Base-by-base conservation (phyloP, 208 protist genomes). In the Crithidia thermophila region DNA sequence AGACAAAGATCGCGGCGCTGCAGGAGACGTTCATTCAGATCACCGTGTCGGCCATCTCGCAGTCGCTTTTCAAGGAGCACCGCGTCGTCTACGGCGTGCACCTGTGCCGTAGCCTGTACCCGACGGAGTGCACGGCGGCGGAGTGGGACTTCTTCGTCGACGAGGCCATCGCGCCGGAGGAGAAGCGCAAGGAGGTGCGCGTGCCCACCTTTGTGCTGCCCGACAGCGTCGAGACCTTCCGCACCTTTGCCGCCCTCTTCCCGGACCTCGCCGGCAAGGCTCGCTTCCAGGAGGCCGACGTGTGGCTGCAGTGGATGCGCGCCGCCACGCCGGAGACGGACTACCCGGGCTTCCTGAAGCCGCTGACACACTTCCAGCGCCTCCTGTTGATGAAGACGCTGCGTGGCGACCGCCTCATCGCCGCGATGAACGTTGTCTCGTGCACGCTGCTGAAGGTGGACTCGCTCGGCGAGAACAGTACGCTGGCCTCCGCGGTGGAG, bases 71-170 rank as follows among this genome's bases (percentile, higher is more conserved):
- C 74, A 99, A 99, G 75, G 87, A 88, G 56, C 98, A 99, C 74
- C 88, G 98, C 58, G 79, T 98, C 0, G 87, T 95, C 27, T 99
- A 98, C 75, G 98, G 84, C 57, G 87, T 99, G 62, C 95, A 99
- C 80, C 80, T 99, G 25, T 83, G 92, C 37, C 92, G 85, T 40
- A 85, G 86, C 25, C 77, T 99, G 6, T 61, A 82, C 66, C 78
- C 81, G 1, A 50, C 90, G 1, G 46, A 83, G 56, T 94, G 85
- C 68, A 86, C 56, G 14, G 62, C 72, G 10, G 74, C 69, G 20
- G 95, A 98, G 78, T 98, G 98, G 97, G 86, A 97, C 51, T 94
- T 98, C 73, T 98, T 99, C 77, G 78, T 97, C 18, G 89, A 91
- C 49, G 56, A 79, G 53, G 74, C 62, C 9, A 45, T 69, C 36